Conservation (phyloP, 2,329 filamentous ascomycete species). For the Aspergillus sclerotialis region DNA sequence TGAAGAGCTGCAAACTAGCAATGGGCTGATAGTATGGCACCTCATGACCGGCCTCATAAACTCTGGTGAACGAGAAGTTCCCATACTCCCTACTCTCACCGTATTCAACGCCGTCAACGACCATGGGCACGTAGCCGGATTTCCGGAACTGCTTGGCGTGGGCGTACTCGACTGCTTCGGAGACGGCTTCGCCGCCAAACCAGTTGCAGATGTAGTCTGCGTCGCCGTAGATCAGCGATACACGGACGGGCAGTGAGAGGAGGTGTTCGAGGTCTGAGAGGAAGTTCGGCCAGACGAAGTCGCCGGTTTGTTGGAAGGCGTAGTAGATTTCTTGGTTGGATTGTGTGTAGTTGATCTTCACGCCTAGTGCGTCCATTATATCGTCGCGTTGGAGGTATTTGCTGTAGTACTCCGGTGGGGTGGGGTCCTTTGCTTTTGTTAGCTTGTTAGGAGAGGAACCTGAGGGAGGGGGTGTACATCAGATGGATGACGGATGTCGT, state of each 20-base stretch:
- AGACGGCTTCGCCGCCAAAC: conserved; percentile 68
- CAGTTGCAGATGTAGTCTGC: conserved; percentile 52
- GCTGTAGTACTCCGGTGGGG: conserved; percentile 54
- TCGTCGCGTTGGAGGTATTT: conserved; percentile 58
- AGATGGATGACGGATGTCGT: conserved; percentile 54
- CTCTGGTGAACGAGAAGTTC: conserved; percentile 62
- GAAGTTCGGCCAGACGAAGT: conserved; percentile 58
- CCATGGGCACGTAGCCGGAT: conserved; percentile 66
- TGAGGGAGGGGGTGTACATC: conserved; percentile 12
- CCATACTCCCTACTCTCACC: conserved; percentile 71
- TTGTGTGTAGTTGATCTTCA: conserved; percentile 54
- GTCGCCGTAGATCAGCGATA: conserved; percentile 66
- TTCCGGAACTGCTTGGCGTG: conserved; percentile 52
- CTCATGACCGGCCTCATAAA: conserved; percentile 61
- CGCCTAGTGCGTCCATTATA: conserved; percentile 55
- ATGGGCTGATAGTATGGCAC: conserved; percentile 53
- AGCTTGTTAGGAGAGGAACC: conserved; percentile 1
- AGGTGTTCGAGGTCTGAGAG: conserved; percentile 54
- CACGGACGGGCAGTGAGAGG: conserved; percentile 54
- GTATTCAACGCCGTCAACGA: conserved; percentile 58
- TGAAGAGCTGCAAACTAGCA: conserved; percentile 54
- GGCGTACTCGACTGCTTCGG: conserved; percentile 49
- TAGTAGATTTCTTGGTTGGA: conserved; percentile 37
- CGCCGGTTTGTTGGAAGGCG: conserved; percentile 48
- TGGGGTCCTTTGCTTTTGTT: conserved; percentile 46